A percentile compares a stretch with the other conserved stretches of the same genome.
phyloP scores from a whole-genome alignment of 345 rosid species.

The Jatropha curcas region DNA sequence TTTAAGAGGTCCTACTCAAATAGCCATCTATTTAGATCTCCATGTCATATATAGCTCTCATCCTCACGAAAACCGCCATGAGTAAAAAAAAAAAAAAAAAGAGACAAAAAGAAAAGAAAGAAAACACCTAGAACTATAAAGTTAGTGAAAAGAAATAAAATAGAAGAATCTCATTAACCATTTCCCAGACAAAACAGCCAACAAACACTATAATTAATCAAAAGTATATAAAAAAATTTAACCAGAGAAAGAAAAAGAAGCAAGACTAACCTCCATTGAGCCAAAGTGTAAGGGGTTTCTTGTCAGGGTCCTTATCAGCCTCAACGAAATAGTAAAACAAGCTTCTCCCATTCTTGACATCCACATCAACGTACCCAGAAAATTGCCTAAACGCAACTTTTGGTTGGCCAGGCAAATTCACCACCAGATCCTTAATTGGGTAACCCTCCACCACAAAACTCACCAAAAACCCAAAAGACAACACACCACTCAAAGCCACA shows the following conservation, averaged over 20 bases:
- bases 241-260: background rate
- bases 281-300: constrained; percentile 85
- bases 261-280: constrained; percentile 81
- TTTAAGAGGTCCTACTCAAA: no score
- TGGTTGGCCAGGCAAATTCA: constrained; percentile 77
- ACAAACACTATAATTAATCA: constrained; percentile 3
- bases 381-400: constrained; percentile 68
- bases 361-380: constrained; percentile 84
- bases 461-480: constrained; percentile 25
- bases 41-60: no score
- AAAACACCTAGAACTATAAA: constrained; percentile 7
- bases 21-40: no score
- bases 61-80: no score
- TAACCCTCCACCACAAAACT: constrained; percentile 43
- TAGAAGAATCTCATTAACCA: constrained; percentile 6
- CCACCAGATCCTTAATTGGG: constrained; percentile 77
- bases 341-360: constrained; percentile 69
- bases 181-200: constrained; percentile 7
- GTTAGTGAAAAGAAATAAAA: background rate
- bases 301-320: constrained; percentile 58
- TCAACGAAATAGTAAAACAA: constrained; percentile 92
- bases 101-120: no score
- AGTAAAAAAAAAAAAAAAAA: background rate
- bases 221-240: constrained; percentile 7
- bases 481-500: constrained; percentile 18